A percentile compares a stretch with the other conserved stretches of the same genome.
Conservation (phyloP, 2,329 filamentous ascomycete genomes). For the Talaromyces amestolkiae region DNA sequence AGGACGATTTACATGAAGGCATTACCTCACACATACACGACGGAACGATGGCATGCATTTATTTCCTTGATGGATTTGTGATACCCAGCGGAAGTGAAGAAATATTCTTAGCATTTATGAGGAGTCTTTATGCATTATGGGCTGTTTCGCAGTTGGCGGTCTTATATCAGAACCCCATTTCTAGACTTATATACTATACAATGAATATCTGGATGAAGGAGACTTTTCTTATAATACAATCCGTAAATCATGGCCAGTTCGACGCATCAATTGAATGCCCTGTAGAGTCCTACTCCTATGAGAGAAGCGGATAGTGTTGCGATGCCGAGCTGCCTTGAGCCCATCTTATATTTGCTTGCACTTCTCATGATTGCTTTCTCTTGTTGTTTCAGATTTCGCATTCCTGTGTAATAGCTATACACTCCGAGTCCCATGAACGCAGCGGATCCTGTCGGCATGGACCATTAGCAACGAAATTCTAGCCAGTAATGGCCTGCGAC, state of each 20-base stretch:
- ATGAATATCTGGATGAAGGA: conserved; percentile 1
- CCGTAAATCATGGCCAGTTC: background rate
- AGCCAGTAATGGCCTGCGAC: background rate
- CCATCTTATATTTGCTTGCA: conserved; percentile 69
- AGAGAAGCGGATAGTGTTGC: conserved; percentile 65
- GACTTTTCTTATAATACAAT: conserved; percentile 12
- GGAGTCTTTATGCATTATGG: conserved; percentile 18
- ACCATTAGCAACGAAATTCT: conserved; percentile 1
- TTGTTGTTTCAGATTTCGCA: conserved; percentile 67
- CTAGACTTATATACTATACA: conserved; percentile 17
- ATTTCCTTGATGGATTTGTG: conserved; percentile 12
- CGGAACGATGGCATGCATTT: conserved; percentile 17
- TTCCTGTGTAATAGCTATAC: conserved; percentile 76
- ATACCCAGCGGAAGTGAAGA: conserved; percentile 18
- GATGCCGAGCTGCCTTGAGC: conserved; percentile 66
- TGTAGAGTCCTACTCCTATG: conserved; percentile 68
- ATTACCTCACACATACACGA: conserved; percentile 21
- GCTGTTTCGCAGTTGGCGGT: conserved; percentile 17
- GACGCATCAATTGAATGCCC: conserved; percentile 55
- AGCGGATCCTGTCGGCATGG: conserved; percentile 58
- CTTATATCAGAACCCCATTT: conserved; percentile 8
- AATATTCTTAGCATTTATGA: conserved; percentile 20
- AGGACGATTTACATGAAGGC: conserved; percentile 44
- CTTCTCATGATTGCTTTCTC: conserved; percentile 62
- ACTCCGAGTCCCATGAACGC: conserved; percentile 72